Percentiles rank a stretch among this genome's conserved stretches.
These are phyloP conservation scores for Fusarium poae DNA, from an alignment of 2,329 filamentous ascomycete species.

Conservation along the genomic window DNA sequence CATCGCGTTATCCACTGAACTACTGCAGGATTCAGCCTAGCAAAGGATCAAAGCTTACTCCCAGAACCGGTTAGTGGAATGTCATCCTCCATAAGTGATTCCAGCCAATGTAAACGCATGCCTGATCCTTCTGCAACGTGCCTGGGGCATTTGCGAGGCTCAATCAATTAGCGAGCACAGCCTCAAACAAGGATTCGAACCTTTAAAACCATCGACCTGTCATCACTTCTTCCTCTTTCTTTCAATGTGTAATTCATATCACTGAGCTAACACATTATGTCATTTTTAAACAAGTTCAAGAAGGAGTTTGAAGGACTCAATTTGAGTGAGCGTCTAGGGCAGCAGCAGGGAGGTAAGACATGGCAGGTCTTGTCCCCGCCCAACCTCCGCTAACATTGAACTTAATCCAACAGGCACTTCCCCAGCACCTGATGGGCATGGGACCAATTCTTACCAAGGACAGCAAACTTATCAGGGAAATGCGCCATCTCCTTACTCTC, in stretches of 20 bases:
- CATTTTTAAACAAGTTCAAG: conserved; percentile 35
- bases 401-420: background rate
- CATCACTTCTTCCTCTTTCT: no score
- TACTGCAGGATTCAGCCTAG: background rate
- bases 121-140: background rate
- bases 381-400: background rate
- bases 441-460: background rate
- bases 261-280: background rate
- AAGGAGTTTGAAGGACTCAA: conserved; percentile 38
- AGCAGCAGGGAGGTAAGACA: conserved; percentile 15
- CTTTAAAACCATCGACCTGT: background rate
- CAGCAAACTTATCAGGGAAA: conserved; percentile 14
- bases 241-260: accelerated
- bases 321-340: conserved; percentile 1
- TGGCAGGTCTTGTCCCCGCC: accelerated
- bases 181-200: background rate
- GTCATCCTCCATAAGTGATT: background rate
- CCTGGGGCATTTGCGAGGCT: background rate
- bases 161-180: background rate
- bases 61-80: background rate
- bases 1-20: no score
- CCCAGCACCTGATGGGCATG: background rate
- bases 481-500: background rate
- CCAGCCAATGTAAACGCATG: background rate
- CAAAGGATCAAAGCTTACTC: background rate